Percentiles rank a stretch among this genome's conserved stretches.
These are phyloP conservation scores for Bruguiera parviflora DNA, from an alignment of 345 rosid species.

Conservation along the genomic window DNA sequence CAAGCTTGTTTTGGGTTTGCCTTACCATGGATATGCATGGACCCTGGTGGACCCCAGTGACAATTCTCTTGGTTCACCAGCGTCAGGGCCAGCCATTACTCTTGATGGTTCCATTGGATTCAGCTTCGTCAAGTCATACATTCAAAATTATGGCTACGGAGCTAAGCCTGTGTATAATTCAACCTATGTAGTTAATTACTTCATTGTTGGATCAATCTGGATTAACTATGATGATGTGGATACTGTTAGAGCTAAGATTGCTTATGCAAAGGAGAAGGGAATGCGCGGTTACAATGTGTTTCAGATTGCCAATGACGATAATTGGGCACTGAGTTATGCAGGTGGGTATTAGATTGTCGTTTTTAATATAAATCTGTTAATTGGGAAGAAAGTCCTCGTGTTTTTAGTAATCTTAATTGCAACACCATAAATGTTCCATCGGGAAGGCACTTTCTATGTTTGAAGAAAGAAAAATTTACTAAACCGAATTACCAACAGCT, in stretches of 20 bases:
- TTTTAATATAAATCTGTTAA: too few species aligned
- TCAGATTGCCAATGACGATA: constrained; percentile 27
- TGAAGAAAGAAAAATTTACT: not conserved
- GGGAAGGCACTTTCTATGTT: too few species aligned
- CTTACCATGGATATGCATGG: constrained; percentile 38
- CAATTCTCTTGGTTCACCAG: constrained; percentile 7
- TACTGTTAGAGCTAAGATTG: constrained; percentile 29
- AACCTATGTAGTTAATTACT: constrained; percentile 31
- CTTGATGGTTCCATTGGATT: constrained; percentile 26
- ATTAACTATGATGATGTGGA: constrained; percentile 44
- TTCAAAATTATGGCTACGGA: constrained; percentile 25
- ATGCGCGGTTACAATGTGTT: constrained; percentile 42
- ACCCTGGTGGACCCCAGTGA: constrained; percentile 20
- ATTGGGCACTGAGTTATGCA: constrained; percentile 42
- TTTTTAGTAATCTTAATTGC: too few species aligned
- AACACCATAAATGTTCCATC: too few species aligned
- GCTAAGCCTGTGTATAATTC: constrained; percentile 22
- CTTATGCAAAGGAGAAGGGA: constrained; percentile 35
- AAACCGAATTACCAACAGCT: constrained; percentile 20
- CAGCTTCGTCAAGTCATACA: constrained; percentile 10
- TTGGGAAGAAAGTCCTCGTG: too few species aligned
- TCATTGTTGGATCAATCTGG: constrained; percentile 27
- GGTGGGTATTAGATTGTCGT: constrained; percentile 10
- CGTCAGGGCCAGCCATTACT: constrained; percentile 11
- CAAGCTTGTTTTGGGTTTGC: constrained; percentile 31